These are phyloP conservation scores for Rhynchosporium agropyri DNA, from an alignment of 2,329 filamentous ascomycete species.

Conservation along the genomic window DNA sequence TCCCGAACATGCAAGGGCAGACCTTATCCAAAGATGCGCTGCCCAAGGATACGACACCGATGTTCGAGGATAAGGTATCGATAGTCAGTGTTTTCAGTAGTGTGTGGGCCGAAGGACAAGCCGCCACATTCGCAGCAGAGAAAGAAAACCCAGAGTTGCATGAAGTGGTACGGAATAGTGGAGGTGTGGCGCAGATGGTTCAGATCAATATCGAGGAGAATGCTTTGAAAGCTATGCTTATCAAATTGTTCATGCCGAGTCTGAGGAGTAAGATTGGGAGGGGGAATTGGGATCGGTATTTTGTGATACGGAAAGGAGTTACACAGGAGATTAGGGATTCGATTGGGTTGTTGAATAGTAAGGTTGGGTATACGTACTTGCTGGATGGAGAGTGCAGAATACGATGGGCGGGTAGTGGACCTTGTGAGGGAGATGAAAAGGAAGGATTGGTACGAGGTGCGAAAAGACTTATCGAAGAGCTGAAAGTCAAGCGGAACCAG, in stretches of 20 bases:
- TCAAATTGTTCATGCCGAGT: conserved; percentile 58
- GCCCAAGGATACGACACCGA: conserved; percentile 71
- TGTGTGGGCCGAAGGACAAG: conserved; percentile 84
- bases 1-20: conserved; percentile 85
- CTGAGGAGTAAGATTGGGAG: conserved; percentile 54
- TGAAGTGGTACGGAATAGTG: conserved; percentile 57
- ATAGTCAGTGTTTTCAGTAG: conserved; percentile 82
- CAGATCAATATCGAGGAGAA: conserved; percentile 90
- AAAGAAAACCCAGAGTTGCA: conserved; percentile 71
- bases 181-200: conserved; percentile 70
- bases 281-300: conserved; percentile 62
- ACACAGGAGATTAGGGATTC: conserved; percentile 63
- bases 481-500: conserved; percentile 43
- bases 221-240: conserved; percentile 61
- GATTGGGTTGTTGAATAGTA: conserved; percentile 78
- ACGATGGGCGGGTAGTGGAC: conserved; percentile 87
- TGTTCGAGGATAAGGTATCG: conserved; percentile 72
- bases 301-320: conserved; percentile 60
- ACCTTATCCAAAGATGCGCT: conserved; percentile 66
- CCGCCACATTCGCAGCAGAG: conserved; percentile 67
- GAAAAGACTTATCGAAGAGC: conserved; percentile 62
- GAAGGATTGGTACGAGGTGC: conserved; percentile 68
- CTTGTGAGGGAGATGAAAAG: conserved; percentile 65
- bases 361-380: conserved; percentile 86
- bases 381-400: conserved; percentile 87